A percentile compares a stretch with the other conserved stretches of the same genome.
Conservation (phyloP, 202 grass and related monocot species). For the Setaria italica region DNA sequence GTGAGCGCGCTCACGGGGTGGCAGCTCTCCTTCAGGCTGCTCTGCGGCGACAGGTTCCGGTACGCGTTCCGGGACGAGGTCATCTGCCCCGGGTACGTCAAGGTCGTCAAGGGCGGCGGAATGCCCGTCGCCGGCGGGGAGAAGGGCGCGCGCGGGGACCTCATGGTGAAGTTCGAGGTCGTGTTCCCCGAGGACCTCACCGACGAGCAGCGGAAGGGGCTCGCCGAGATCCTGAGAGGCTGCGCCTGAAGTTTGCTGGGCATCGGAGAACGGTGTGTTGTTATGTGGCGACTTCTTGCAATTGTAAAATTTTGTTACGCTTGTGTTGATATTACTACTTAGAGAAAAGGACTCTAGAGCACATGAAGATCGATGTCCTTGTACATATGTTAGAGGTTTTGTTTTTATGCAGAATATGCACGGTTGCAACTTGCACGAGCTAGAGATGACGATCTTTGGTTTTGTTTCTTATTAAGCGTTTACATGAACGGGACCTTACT, state of each 20-base stretch:
- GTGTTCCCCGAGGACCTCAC: constrained; percentile 75
- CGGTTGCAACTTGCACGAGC: neutral
- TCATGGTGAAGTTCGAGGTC: constrained; percentile 75
- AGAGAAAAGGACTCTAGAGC: neutral
- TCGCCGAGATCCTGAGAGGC: constrained; percentile 67
- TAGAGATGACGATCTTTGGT: too few relatives aligned
- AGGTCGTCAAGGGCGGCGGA: constrained; percentile 71
- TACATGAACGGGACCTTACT: too few relatives aligned
- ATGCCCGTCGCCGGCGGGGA: constrained; percentile 69
- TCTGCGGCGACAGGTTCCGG: constrained; percentile 69
- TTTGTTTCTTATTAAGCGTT: too few relatives aligned
- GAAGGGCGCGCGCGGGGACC: constrained; percentile 65
- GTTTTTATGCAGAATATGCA: neutral
- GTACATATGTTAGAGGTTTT: constrained; percentile 62
- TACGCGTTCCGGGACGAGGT: constrained; percentile 81
- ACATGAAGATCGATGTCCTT: constrained; percentile 33
- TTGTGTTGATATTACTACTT: constrained; percentile 39
- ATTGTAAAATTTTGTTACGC: constrained; percentile 49
- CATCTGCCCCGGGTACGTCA: constrained; percentile 82
- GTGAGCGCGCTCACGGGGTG: constrained; percentile 80
- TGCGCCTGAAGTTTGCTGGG: constrained; percentile 44
- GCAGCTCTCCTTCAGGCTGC: constrained; percentile 72
- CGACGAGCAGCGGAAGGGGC: constrained; percentile 59
- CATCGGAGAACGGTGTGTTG: neutral
- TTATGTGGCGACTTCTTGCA: constrained; percentile 33